These are phyloP conservation scores for Aspergillus bertholletiae DNA, from an alignment of 495 filamentous ascomycete species.

Conservation along the genomic window DNA sequence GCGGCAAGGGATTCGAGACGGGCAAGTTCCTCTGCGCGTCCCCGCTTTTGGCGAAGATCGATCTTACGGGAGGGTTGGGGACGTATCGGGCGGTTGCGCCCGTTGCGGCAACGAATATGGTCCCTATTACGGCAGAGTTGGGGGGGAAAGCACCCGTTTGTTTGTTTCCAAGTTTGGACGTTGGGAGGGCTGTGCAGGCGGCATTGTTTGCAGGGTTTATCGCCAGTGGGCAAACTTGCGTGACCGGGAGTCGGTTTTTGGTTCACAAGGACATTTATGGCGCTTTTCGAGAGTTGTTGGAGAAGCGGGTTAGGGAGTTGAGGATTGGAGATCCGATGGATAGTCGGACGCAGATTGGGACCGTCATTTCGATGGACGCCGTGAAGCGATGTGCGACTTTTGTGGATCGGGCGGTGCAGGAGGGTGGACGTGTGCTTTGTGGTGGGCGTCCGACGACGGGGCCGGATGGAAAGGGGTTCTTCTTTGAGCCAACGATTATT, in stretches of 20 bases:
- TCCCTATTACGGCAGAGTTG: slow-evolving; percentile 55
- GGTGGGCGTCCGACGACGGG: slow-evolving; percentile 33
- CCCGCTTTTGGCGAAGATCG: slow-evolving; percentile 54
- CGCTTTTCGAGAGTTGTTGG: slow-evolving; percentile 30
- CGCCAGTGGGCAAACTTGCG: slow-evolving; percentile 60
- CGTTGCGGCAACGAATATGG: slow-evolving; percentile 48
- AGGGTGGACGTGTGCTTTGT: slow-evolving; percentile 26
- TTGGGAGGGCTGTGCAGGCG: slow-evolving; percentile 52
- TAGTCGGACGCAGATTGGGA: slow-evolving; percentile 38
- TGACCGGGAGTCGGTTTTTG: slow-evolving; percentile 57
- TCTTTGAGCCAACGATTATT: slow-evolving; percentile 56
- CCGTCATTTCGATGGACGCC: slow-evolving; percentile 35
- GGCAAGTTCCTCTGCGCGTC: slow-evolving; percentile 53
- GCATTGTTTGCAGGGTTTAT: slow-evolving; percentile 57
- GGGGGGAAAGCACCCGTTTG: slow-evolving; percentile 60
- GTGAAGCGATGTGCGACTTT: slow-evolving; percentile 31
- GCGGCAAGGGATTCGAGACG: slow-evolving; percentile 50
- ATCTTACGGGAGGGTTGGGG: slow-evolving; percentile 54
- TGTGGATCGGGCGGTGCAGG: slow-evolving; percentile 29
- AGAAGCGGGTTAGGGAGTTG: slow-evolving; percentile 35
- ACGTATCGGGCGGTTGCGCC: slow-evolving; percentile 46
- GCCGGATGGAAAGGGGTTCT: slow-evolving; percentile 47
- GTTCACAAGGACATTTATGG: slow-evolving; percentile 47
- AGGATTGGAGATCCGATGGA: slow-evolving; percentile 51
- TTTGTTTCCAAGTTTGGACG: slow-evolving; percentile 48